A percentile compares a stretch with the other conserved stretches of the same genome.
Evolutionary conservation across 371 early-diverging fungal genomes (phyloP).

Genomic region (Batrachochytrium dendrobatidis): DNA sequence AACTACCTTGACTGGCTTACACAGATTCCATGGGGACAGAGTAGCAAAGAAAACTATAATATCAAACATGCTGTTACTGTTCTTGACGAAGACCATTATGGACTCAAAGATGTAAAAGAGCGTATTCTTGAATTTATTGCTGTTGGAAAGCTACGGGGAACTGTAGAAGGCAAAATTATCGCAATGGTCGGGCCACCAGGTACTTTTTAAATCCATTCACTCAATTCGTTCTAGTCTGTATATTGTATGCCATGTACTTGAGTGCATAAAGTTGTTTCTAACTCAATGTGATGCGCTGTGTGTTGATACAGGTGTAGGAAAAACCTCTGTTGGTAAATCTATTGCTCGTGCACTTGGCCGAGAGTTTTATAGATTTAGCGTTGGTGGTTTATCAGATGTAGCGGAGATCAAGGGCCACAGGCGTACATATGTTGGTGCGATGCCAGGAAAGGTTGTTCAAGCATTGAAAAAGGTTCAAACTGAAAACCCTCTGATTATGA

Average conservation of each 20-base stretch:
- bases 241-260: neutral
- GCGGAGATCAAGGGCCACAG: conserved; percentile 98
- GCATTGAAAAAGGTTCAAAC: conserved; percentile 95
- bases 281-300: too few species aligned
- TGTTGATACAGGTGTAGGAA: conserved; percentile 92
- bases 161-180: conserved; percentile 94
- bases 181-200: conserved; percentile 94
- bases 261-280: neutral
- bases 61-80: conserved; percentile 71
- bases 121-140: conserved; percentile 97
- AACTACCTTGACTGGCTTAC: conserved; percentile 97
- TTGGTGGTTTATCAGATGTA: conserved; percentile 94
- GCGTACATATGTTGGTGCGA: conserved; percentile 96
- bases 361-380: conserved; percentile 92
- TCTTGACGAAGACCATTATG: conserved; percentile 96
- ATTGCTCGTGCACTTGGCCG: conserved; percentile 91
- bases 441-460: conserved; percentile 98
- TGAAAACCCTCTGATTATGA: conserved; percentile 91
- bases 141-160: conserved; percentile 88
- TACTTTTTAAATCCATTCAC: neutral
- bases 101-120: conserved; percentile 97
- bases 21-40: conserved; percentile 92
- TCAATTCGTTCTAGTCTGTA: neutral
- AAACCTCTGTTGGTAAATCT: conserved; percentile 94
- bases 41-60: conserved; percentile 82